These are phyloP conservation scores for Dalbergia cultrata DNA, from an alignment of 306 rosid species.

Conservation along the genomic window DNA sequence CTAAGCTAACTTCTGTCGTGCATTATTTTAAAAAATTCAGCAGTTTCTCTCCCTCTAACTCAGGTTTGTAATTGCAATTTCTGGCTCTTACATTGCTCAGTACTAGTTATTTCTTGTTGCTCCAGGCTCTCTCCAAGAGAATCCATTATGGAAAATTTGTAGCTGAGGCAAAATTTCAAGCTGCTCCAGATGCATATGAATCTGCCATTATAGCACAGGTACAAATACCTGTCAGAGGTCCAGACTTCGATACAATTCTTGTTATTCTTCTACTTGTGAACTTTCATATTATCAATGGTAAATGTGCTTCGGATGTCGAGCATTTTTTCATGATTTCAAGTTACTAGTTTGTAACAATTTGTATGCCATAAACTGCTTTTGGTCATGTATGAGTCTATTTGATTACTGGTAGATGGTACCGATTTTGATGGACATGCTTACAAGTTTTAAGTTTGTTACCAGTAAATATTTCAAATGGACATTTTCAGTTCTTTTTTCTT, in stretches of 20 bases:
- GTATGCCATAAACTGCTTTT: not conserved
- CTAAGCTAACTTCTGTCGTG: not conserved
- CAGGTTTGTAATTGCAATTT: conserved; percentile 21
- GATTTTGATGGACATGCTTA: conserved; percentile 36
- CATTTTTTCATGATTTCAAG: conserved; percentile 18
- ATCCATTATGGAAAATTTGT: conserved; percentile 94
- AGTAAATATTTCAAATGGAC: conserved; percentile 1
- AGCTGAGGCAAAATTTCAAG: conserved; percentile 88
- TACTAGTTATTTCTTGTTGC: conserved; percentile 30
- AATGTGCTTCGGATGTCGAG: not conserved
- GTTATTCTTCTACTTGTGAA: conserved; percentile 22
- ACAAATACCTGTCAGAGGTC: conserved; percentile 17
- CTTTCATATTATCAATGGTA: not conserved
- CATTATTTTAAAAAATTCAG: conserved; percentile 13
- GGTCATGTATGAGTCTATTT: conserved; percentile 1
- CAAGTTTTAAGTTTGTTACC: conserved; percentile 17
- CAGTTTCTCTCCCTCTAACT: conserved; percentile 7
- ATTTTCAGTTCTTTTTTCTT: not conserved
- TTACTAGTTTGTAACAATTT: conserved; percentile 9
- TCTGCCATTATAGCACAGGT: conserved; percentile 88
- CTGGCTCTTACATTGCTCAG: conserved; percentile 21
- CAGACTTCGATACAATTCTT: not conserved
- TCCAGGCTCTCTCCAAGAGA: conserved; percentile 87
- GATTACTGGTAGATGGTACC: conserved; percentile 25
- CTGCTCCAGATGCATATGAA: conserved; percentile 69